Conservation (phyloP, 176 grass and related monocot genomes). For the Triticum monococcum region DNA sequence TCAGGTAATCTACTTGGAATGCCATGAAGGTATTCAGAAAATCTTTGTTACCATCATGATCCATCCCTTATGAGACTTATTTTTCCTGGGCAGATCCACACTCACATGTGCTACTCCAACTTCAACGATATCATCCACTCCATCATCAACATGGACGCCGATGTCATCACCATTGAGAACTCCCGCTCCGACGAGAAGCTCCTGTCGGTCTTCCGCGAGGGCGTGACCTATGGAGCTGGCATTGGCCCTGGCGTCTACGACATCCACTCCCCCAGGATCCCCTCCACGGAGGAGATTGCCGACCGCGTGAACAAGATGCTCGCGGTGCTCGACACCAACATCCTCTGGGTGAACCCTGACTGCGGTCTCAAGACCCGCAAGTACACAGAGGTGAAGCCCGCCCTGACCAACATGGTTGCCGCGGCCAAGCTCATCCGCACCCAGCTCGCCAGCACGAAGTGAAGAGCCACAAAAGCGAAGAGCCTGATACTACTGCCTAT, state of each 20-base stretch:
- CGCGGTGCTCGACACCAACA: constrained; percentile 79
- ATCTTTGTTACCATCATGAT: neutral
- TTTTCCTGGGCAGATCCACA: constrained; percentile 64
- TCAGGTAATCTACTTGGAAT: constrained; percentile 55
- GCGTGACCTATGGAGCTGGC: constrained; percentile 80
- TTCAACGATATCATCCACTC: constrained; percentile 98
- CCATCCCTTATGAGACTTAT: neutral
- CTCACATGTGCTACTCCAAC: constrained; percentile 99
- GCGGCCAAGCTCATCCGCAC: constrained; percentile 80
- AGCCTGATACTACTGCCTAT: neutral
- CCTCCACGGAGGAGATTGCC: constrained; percentile 75
- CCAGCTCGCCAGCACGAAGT: constrained; percentile 74
- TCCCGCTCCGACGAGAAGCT: constrained; percentile 91
- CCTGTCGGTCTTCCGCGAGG: constrained; percentile 85
- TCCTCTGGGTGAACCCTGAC: constrained; percentile 95
- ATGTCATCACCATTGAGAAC: constrained; percentile 96
- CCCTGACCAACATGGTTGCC: constrained; percentile 78
- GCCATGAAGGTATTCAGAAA: neutral
- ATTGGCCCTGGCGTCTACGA: constrained; percentile 95
- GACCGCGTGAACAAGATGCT: constrained; percentile 95
- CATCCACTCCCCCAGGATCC: constrained; percentile 96
- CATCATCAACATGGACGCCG: constrained; percentile 96
- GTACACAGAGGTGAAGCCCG: constrained; percentile 83
- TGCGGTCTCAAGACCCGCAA: constrained; percentile 96
- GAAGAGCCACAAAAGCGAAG: neutral